Percentiles rank a stretch among this genome's conserved stretches.
These are phyloP conservation scores for Rhizopus stolonifer DNA, from an alignment of 371 early-diverging fungal genomes.

Conservation along the genomic window DNA sequence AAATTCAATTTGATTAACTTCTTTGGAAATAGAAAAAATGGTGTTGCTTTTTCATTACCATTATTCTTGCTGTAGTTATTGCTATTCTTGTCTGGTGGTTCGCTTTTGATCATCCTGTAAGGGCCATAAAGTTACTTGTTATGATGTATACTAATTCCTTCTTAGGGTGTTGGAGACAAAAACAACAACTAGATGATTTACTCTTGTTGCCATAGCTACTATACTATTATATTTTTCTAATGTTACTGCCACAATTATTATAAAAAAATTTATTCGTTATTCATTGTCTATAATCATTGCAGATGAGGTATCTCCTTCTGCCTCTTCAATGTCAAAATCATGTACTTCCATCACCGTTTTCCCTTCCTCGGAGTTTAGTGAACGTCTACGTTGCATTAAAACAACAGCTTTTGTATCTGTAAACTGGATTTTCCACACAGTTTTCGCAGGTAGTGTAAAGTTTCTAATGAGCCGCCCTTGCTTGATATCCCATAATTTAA, in stretches of 20 bases:
- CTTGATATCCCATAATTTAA: conserved; percentile 85
- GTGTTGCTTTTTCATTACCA: conserved; percentile 57
- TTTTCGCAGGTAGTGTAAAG: conserved; percentile 58
- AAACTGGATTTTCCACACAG: conserved; percentile 66
- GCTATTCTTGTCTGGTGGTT: conserved; percentile 59
- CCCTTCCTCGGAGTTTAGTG: conserved; percentile 33
- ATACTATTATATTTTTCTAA: neutral
- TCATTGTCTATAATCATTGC: conserved; percentile 28
- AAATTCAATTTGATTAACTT: neutral
- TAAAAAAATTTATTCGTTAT: neutral
- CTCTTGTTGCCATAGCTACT: neutral
- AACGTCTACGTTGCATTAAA: conserved; percentile 50
- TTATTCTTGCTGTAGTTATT: conserved; percentile 51
- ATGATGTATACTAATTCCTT: neutral
- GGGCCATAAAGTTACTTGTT: neutral
- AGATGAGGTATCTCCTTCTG: conserved; percentile 20
- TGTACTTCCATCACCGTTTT: conserved; percentile 55
- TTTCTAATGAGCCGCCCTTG: conserved; percentile 73
- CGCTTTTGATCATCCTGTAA: conserved; percentile 42
- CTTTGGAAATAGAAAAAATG: conserved; percentile 58
- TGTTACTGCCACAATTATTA: neutral
- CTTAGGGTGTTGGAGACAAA: conserved; percentile 18
- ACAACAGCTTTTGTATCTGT: conserved; percentile 65
- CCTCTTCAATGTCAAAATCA: conserved; percentile 43
- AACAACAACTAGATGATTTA: no score